A percentile compares a stretch with the other conserved stretches of the same genome.
phyloP scores from a whole-genome alignment of 768 basidiomycete species.

The Cyathus striatus region DNA sequence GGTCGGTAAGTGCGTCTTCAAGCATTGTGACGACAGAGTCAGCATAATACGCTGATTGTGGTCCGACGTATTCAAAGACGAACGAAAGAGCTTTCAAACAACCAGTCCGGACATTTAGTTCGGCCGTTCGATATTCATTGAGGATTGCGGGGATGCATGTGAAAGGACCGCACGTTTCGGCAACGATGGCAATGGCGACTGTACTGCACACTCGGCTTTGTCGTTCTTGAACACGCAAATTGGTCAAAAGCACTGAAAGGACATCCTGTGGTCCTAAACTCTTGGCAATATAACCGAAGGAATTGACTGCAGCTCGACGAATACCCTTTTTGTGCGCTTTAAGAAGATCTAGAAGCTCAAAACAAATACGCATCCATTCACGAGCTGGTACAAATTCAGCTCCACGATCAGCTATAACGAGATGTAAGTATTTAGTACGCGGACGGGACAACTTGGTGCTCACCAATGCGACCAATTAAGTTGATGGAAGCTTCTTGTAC shows the following conservation, averaged over 20 bases:
- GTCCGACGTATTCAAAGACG: constrained; percentile 98
- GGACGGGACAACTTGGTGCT: constrained; percentile 23
- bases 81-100: constrained; percentile 98
- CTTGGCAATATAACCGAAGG: constrained; percentile 99
- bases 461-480: constrained; percentile 91
- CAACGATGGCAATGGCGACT: constrained; percentile 94
- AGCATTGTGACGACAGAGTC: constrained; percentile 98
- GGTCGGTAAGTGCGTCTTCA: constrained; percentile 96
- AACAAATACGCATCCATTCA: constrained; percentile 99
- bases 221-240: constrained; percentile 96
- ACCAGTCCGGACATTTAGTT: constrained; percentile 97
- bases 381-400: constrained; percentile 98
- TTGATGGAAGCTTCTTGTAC: constrained; percentile 99
- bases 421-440: constrained; percentile 10
- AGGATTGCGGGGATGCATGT: constrained; percentile 98
- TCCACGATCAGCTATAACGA: constrained; percentile 84
- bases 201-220: constrained; percentile 98
- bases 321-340: constrained; percentile 99
- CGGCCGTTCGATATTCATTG: constrained; percentile 97
- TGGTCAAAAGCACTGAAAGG: constrained; percentile 90
- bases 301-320: constrained; percentile 97
- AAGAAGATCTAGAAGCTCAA: constrained; percentile 92
- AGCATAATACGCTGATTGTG: constrained; percentile 93
- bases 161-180: constrained; percentile 94
- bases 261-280: constrained; percentile 99